These are phyloP conservation scores for Amanita fuliginea DNA, from an alignment of 768 basidiomycete genomes.

Conservation along the genomic window DNA sequence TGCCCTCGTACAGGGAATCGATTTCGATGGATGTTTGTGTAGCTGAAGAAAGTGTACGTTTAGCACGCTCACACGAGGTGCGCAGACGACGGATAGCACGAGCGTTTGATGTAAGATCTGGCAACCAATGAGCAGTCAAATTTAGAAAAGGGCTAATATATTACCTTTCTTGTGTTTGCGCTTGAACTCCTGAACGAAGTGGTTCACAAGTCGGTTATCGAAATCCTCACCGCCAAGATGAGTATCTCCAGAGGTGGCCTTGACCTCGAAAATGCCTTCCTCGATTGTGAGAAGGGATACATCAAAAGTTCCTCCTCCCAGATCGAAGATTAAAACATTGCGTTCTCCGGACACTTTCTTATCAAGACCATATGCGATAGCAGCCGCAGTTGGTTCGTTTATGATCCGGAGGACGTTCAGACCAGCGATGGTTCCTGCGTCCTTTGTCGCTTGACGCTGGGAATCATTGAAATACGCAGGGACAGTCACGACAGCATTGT, in stretches of 20 bases:
- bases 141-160: not conserved
- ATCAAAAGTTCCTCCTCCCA: constrained; percentile 98
- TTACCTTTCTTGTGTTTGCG: constrained; percentile 88
- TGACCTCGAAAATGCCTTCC: constrained; percentile 97
- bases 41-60: constrained; percentile 95
- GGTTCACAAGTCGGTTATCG: constrained; percentile 94
- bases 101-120: constrained; percentile 82
- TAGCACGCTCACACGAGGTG: constrained; percentile 97
- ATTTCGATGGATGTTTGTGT: constrained; percentile 97
- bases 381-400: constrained; percentile 97
- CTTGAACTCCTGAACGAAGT: constrained; percentile 96
- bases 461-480: constrained; percentile 99
- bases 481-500: constrained; percentile 91
- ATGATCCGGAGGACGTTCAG: constrained; percentile 96
- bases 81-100: constrained; percentile 96
- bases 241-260: constrained; percentile 97
- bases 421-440: constrained; percentile 90
- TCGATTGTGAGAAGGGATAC: constrained; percentile 93
- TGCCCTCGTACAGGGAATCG: constrained; percentile 94
- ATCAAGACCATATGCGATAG: constrained; percentile 97
- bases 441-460: constrained; percentile 97
- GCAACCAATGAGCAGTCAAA: constrained; percentile 7
- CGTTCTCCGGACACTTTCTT: constrained; percentile 85
- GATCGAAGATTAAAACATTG: constrained; percentile 97
- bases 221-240: constrained; percentile 99